phyloP scores from a whole-genome alignment of 1,284 basidiomycete genomes.

The Baeospora myosura region DNA sequence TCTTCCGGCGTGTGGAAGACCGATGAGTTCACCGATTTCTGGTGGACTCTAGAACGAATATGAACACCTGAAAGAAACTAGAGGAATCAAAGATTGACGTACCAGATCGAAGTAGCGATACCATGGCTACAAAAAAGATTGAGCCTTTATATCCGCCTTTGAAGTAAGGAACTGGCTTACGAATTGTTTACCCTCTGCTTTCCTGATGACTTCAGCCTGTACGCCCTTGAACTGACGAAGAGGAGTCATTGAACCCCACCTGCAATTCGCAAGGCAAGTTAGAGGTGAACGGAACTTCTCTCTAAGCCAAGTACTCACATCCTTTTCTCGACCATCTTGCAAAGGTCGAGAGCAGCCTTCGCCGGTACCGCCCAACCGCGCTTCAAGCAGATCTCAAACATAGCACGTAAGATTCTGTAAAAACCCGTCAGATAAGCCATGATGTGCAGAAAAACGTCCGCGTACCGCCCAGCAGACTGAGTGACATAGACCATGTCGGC shows the following conservation, averaged over 20 bases:
- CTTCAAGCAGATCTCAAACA: slow-evolving; percentile 98
- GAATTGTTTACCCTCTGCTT: slow-evolving; percentile 97
- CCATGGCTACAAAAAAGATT: slow-evolving; percentile 63
- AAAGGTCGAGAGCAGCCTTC: slow-evolving; percentile 85
- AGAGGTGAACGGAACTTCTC: background rate
- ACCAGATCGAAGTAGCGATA: slow-evolving; percentile 91
- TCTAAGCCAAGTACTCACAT: slow-evolving; percentile 52
- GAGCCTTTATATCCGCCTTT: no score
- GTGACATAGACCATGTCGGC: slow-evolving; percentile 98
- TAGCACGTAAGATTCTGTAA: slow-evolving; percentile 86
- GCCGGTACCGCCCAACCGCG: slow-evolving; percentile 97
- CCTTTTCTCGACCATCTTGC: slow-evolving; percentile 93
- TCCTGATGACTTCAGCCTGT: slow-evolving; percentile 80
- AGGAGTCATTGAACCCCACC: slow-evolving; percentile 98
- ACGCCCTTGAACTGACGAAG: slow-evolving; percentile 92
- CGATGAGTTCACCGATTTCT: slow-evolving; percentile 91
- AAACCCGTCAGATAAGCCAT: slow-evolving; percentile 10
- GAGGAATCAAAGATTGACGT: slow-evolving; percentile 13
- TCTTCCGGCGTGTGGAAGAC: slow-evolving; percentile 86
- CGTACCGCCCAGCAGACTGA: slow-evolving; percentile 76
- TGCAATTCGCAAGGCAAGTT: slow-evolving; percentile 22
- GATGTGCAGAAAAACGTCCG: background rate
- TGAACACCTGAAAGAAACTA: slow-evolving; percentile 6
- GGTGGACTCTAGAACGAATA: slow-evolving; percentile 47
- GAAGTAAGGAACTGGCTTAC: slow-evolving; percentile 37